Percentiles rank a stretch among this genome's conserved stretches.
These are phyloP conservation scores for Rhinocladiella similis DNA, from an alignment of 2,329 filamentous ascomycete species.

Conservation along the genomic window DNA sequence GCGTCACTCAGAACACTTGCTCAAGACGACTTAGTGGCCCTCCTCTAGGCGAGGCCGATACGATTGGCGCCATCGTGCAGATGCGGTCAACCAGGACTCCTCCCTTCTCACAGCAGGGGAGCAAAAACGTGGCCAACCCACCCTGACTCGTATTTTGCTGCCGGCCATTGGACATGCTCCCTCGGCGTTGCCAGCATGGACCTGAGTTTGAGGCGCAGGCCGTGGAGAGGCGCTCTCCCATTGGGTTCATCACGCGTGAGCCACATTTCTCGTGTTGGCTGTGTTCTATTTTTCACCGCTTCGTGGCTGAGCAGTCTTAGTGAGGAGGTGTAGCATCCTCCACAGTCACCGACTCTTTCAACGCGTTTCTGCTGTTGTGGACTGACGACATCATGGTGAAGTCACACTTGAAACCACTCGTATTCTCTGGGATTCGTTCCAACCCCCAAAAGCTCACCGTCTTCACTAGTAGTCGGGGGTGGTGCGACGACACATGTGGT, in stretches of 20 bases:
- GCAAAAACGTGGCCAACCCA: slow-evolving; percentile 19
- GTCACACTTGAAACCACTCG: slow-evolving; percentile 2
- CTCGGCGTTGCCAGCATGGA: slow-evolving; percentile 16
- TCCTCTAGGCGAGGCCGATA: slow-evolving; percentile 23
- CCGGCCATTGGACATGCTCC: slow-evolving; percentile 4
- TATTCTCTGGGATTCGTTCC: background rate
- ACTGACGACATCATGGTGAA: slow-evolving; percentile 7
- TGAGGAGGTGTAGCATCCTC: background rate
- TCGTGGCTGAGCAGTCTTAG: background rate
- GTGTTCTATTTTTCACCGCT: slow-evolving; percentile 22
- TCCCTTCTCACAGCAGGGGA: slow-evolving; percentile 2
- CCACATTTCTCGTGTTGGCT: slow-evolving; percentile 7
- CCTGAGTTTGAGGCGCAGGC: slow-evolving; percentile 13
- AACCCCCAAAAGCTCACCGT: background rate
- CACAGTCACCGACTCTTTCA: slow-evolving; percentile 7
- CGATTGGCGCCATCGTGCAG: slow-evolving; percentile 27
- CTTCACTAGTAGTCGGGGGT: background rate
- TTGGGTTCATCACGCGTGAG: slow-evolving; percentile 13
- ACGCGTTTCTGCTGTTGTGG: background rate
- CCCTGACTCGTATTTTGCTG: background rate
- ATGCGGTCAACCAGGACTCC: slow-evolving; percentile 19
- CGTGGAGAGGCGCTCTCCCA: slow-evolving; percentile 1
- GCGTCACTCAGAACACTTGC: slow-evolving; percentile 3
- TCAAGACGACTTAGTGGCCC: background rate
- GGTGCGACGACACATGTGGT: background rate